phyloP scores from a whole-genome alignment of 495 filamentous ascomycete species.

The Amorphotheca resinae region DNA sequence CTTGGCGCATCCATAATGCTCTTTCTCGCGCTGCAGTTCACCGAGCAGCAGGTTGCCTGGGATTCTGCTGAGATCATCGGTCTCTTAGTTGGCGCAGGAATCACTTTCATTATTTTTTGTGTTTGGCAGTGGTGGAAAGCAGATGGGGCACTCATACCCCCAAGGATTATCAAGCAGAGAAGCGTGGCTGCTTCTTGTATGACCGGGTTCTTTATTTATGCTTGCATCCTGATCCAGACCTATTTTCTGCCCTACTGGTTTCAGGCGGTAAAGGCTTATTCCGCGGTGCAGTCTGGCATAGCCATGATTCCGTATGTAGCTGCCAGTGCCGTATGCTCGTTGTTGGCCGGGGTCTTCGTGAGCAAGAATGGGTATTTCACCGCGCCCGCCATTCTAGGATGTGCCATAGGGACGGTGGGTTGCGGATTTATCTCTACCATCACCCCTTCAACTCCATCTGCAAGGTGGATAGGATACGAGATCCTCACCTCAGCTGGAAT shows the following conservation, averaged over 20 bases:
- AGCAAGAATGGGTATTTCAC: slow-evolving; percentile 62
- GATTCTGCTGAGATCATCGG: slow-evolving; percentile 44
- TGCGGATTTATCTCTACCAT: slow-evolving; percentile 59
- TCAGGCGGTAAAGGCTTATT: slow-evolving; percentile 64
- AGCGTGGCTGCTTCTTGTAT: slow-evolving; percentile 43
- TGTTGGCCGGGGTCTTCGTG: slow-evolving; percentile 49
- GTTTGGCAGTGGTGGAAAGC: slow-evolving; percentile 44
- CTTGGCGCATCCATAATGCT: slow-evolving; percentile 50
- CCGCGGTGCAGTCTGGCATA: slow-evolving; percentile 61
- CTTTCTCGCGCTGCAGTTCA: slow-evolving; percentile 62
- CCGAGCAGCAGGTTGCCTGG: slow-evolving; percentile 51
- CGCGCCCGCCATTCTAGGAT: slow-evolving; percentile 53
- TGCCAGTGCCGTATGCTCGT: slow-evolving; percentile 43
- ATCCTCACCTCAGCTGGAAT: slow-evolving; percentile 8
- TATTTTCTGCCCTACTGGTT: slow-evolving; percentile 84
- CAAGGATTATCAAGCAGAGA: slow-evolving; percentile 56
- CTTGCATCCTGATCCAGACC: slow-evolving; percentile 53
- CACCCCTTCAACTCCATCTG: slow-evolving; percentile 34
- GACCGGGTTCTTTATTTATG: slow-evolving; percentile 44
- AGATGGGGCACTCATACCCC: slow-evolving; percentile 35
- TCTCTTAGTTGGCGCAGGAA: slow-evolving; percentile 31
- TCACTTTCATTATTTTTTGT: slow-evolving; percentile 34
- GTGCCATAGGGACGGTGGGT: slow-evolving; percentile 50
- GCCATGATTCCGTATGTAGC: slow-evolving; percentile 66
- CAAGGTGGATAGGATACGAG: slow-evolving; percentile 55